A percentile compares a stretch with the other conserved stretches of the same genome.
phyloP scores from a whole-genome alignment of 352 stramenopile species.

The Phytophthora rubi region DNA sequence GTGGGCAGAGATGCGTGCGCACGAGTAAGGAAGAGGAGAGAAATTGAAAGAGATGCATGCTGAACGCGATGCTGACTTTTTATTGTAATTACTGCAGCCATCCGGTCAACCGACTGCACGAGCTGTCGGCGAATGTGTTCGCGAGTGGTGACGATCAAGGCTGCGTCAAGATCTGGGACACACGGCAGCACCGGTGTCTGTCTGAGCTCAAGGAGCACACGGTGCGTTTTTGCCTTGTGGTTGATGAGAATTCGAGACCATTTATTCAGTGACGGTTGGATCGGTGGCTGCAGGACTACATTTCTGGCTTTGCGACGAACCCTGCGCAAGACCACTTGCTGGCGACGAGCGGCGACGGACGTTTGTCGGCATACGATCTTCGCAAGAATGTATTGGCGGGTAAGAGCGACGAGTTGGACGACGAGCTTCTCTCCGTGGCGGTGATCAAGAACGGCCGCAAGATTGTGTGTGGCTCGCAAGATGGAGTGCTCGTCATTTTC shows the following conservation, averaged over 20 bases:
- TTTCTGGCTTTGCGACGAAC: slow-evolving; percentile 92
- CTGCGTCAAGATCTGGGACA: slow-evolving; percentile 90
- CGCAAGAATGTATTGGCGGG: slow-evolving; percentile 80
- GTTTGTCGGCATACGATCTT: slow-evolving; percentile 92
- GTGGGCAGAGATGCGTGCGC: slow-evolving; percentile 83
- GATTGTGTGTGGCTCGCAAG: slow-evolving; percentile 94
- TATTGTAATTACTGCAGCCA: slow-evolving; percentile 35
- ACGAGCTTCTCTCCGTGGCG: slow-evolving; percentile 74
- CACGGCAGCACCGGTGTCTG: slow-evolving; percentile 83
- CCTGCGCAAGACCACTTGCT: slow-evolving; percentile 86
- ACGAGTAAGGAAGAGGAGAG: slow-evolving; percentile 55
- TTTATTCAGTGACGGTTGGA: background rate
- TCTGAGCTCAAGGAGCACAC: slow-evolving; percentile 93
- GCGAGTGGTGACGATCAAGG: slow-evolving; percentile 83
- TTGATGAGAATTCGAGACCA: background rate
- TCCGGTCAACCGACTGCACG: slow-evolving; percentile 77
- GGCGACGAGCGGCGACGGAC: slow-evolving; percentile 91
- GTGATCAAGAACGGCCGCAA: slow-evolving; percentile 93
- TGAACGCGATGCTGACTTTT: slow-evolving; percentile 14
- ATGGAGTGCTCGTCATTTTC: slow-evolving; percentile 95
- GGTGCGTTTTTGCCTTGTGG: slow-evolving; percentile 31
- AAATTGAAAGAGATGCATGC: background rate
- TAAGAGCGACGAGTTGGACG: slow-evolving; percentile 87
- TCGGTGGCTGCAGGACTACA: slow-evolving; percentile 84
- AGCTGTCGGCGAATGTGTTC: slow-evolving; percentile 76